Evolutionary conservation across 2,329 filamentous ascomycete species (phyloP).

Genomic region (Davidsoniella eucalypti): DNA sequence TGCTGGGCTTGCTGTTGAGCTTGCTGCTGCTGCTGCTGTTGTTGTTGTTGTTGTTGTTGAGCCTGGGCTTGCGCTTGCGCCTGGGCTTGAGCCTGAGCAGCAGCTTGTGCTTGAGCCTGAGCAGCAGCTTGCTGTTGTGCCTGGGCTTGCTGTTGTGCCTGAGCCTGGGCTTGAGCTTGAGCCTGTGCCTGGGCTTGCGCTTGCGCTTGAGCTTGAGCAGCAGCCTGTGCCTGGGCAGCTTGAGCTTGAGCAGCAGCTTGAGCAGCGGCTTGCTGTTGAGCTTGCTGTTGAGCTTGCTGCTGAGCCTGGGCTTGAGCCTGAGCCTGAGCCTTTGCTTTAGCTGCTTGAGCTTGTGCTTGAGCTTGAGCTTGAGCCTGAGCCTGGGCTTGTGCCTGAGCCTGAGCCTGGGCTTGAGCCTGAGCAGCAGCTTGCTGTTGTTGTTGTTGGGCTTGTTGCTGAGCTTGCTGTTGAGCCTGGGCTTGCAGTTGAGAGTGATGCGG

Average conservation of each 20-base stretch:
- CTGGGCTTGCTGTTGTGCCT: conserved; percentile 1
- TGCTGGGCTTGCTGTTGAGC: no score
- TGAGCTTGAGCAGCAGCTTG: conserved; percentile 19
- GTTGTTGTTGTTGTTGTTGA: conserved; percentile 12
- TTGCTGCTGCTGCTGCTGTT: conserved; percentile 15
- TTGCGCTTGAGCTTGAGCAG: conserved; percentile 16
- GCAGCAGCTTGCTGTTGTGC: no score
- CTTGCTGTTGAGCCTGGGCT: conserved; percentile 12
- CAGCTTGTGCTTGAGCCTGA: conserved; percentile 1
- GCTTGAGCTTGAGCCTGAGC: no score
- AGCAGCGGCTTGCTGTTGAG: conserved; percentile 10
- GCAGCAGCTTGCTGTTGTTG: no score
- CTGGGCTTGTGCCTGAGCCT: no score
- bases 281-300: no score
- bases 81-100: background rate
- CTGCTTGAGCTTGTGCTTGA: no score
- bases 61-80: conserved; percentile 16
- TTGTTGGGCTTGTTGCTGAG: no score
- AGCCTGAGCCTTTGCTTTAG: no score
- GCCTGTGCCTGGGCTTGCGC: conserved; percentile 13
- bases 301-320: no score
- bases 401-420: no score
- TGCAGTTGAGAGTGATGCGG: conserved; percentile 13
- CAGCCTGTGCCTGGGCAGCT: conserved; percentile 14
- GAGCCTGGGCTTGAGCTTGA: conserved; percentile 1